A percentile compares a stretch with the other conserved stretches of the same genome.
These are phyloP conservation scores for Penicillium fimorum DNA, from an alignment of 495 filamentous ascomycete species.

Conservation along the genomic window DNA sequence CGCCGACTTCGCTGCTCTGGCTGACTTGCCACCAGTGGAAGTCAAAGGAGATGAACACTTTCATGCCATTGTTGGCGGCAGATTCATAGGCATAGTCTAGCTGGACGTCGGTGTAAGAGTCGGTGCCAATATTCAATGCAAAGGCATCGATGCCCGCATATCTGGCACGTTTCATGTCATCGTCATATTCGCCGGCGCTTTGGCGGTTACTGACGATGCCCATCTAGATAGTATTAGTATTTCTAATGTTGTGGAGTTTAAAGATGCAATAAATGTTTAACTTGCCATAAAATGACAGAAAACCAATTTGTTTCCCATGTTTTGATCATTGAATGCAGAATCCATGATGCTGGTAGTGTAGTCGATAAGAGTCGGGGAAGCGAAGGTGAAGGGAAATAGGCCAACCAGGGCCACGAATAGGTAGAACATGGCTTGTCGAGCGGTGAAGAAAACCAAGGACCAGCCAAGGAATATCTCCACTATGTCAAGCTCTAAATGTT, in stretches of 20 bases:
- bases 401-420: constrained; percentile 16
- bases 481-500: background rate
- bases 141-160: constrained; percentile 58
- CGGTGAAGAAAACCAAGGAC: constrained; percentile 1
- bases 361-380: constrained; percentile 10
- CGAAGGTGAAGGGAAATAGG: constrained; percentile 8
- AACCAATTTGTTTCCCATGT: constrained; percentile 40
- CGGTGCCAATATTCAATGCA: constrained; percentile 57
- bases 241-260: background rate
- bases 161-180: constrained; percentile 57
- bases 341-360: background rate
- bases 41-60: constrained; percentile 62
- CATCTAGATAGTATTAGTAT: constrained; percentile 36
- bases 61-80: constrained; percentile 56
- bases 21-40: constrained; percentile 52
- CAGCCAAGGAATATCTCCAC: constrained; percentile 7
- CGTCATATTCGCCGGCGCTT: constrained; percentile 51
- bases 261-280: background rate
- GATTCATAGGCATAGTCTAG: constrained; percentile 57
- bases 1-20: constrained; percentile 44
- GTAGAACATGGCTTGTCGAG: constrained; percentile 14
- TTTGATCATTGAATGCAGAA: constrained; percentile 1
- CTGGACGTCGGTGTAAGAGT: constrained; percentile 52
- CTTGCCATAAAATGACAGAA: constrained; percentile 62
- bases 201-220: constrained; percentile 52